Evolutionary conservation across 192 early-diverging fungal genomes (phyloP).

Genomic region (Phycomyces nitens): DNA sequence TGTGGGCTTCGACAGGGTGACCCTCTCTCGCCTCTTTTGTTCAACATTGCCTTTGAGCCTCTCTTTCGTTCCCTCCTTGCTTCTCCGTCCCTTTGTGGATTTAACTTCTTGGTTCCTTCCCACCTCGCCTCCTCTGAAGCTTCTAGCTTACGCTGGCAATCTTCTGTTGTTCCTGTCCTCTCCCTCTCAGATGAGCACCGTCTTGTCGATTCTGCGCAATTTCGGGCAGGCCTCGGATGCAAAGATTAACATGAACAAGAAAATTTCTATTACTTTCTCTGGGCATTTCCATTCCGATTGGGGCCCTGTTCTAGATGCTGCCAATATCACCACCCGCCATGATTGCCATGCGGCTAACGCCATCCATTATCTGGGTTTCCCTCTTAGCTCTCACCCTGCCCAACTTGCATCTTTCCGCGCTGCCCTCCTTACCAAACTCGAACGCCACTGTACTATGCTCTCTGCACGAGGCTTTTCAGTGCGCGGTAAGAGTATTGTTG

Average conservation of each 20-base stretch:
- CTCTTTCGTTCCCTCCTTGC: constrained; percentile 7
- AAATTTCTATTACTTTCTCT: constrained; percentile 11
- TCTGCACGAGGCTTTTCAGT: neutral
- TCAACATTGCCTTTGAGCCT: no score
- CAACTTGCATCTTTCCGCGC: neutral
- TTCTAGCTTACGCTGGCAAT: constrained; percentile 26
- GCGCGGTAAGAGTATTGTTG: neutral
- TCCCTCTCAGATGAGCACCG: neutral
- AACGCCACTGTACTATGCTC: neutral
- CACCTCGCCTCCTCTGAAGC: neutral
- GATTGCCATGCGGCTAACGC: neutral
- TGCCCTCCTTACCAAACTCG: neutral
- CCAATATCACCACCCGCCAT: constrained; percentile 1
- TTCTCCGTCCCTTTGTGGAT: neutral
- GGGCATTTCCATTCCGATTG: neutral
- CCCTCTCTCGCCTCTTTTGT: constrained; percentile 26
- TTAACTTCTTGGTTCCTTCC: no score
- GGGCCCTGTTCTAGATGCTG: neutral
- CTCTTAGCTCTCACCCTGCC: neutral
- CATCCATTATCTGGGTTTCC: constrained; percentile 1
- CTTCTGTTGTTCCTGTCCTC: constrained; percentile 1
- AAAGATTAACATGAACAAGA: constrained; percentile 24
- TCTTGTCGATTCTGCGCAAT: neutral
- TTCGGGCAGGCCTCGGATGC: constrained; percentile 13
- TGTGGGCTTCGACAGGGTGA: constrained; percentile 37